A percentile compares a stretch with the other conserved stretches of the same genome.
Evolutionary conservation across 176 grass and related monocot species (phyloP).

Genomic region (Tuctoria greenei): DNA sequence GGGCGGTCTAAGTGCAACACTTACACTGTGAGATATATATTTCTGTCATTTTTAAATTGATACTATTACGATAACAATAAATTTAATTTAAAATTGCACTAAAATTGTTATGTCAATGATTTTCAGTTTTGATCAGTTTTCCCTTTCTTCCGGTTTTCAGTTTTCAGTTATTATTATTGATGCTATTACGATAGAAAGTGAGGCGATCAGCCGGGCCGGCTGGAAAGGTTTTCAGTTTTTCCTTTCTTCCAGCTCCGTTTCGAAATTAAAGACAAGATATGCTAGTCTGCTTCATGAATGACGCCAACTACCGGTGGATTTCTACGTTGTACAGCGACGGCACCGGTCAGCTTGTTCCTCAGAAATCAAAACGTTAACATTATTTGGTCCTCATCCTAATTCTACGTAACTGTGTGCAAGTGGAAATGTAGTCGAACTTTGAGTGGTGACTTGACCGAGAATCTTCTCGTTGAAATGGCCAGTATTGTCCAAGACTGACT

Average conservation of each 20-base stretch:
- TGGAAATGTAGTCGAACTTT: neutral
- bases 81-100: too few species aligned
- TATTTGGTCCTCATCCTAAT: neutral
- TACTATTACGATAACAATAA: too few species aligned
- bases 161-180: too few species aligned
- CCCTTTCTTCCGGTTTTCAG: too few species aligned
- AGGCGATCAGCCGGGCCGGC: too few species aligned
- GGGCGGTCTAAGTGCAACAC: too few species aligned
- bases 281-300: neutral
- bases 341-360: neutral
- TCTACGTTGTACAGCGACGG: neutral
- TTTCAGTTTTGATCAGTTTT: too few species aligned
- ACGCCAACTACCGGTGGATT: neutral
- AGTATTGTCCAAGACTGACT: neutral
- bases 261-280: neutral
- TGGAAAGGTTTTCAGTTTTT: neutral
- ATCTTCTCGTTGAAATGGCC: conserved; percentile 28
- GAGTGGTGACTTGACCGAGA: conserved; percentile 37
- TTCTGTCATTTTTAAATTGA: too few species aligned
- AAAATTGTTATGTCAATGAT: too few species aligned
- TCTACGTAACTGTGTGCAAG: neutral
- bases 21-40: too few species aligned
- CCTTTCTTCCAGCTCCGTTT: neutral
- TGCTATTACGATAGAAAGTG: too few species aligned
- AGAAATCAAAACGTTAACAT: neutral